Percentiles rank a stretch among this genome's conserved stretches.
Evolutionary conservation across 805 yeast species (phyloP).

Genomic region (Pichia sporocuriosa): DNA sequence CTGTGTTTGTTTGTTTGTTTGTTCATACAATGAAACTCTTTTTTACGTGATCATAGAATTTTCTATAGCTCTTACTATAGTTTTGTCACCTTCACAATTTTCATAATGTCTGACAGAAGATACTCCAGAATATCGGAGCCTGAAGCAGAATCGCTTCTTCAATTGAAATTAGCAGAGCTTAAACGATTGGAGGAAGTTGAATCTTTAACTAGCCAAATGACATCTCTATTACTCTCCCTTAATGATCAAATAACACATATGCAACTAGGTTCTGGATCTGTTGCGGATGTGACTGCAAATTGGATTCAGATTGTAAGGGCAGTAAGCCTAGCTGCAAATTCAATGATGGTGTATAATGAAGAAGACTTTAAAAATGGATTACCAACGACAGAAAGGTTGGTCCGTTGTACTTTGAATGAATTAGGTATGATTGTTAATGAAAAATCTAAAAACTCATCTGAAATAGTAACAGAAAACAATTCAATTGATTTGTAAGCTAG

Average conservation of each 20-base stretch:
- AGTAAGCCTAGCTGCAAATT: constrained; percentile 52
- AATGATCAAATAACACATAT: constrained; percentile 42
- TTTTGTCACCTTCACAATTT: no score
- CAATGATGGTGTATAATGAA: constrained; percentile 38
- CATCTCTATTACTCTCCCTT: constrained; percentile 41
- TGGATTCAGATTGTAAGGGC: constrained; percentile 61
- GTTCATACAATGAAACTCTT: no score
- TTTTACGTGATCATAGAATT: no score
- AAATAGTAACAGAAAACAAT: no score
- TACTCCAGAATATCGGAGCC: constrained; percentile 14
- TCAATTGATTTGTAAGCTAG: no score
- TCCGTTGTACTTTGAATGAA: constrained; percentile 47
- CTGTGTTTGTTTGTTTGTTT: no score
- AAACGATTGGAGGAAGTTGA: constrained; percentile 42
- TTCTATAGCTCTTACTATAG: no score
- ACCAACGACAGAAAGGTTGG: constrained; percentile 61
- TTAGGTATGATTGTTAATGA: constrained; percentile 27
- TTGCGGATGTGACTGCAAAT: constrained; percentile 50
- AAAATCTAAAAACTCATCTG: no score
- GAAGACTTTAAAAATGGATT: constrained; percentile 35
- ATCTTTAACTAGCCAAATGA: constrained; percentile 38
- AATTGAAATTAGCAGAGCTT: constrained; percentile 37
- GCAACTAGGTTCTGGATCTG: constrained; percentile 54
- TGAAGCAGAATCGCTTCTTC: constrained; percentile 21
- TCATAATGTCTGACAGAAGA: constrained; percentile 10